Conservation (phyloP, 805 yeast genomes). For the Danielozyma ontarioensis region DNA sequence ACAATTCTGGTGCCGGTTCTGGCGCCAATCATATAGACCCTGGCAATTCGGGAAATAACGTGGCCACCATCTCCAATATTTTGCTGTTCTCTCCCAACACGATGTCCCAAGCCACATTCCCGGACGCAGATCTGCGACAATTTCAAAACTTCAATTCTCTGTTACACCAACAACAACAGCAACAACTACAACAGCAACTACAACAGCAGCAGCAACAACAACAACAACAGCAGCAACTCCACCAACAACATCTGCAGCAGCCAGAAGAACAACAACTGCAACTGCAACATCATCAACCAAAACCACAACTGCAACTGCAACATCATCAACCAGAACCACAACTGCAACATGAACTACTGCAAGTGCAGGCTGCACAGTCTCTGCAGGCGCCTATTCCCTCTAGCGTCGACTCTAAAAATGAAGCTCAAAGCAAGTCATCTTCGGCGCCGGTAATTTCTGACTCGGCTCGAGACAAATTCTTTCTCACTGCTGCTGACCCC, state of each 20-base stretch:
- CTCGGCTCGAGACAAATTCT: slow-evolving; percentile 87
- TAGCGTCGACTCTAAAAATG: no score
- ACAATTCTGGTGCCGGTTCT: slow-evolving; percentile 7
- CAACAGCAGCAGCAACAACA: slow-evolving; percentile 3
- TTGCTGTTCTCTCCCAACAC: neutral
- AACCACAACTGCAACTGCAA: slow-evolving; percentile 1
- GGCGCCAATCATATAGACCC: slow-evolving; percentile 6
- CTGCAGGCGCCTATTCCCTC: neutral
- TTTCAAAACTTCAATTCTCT: no score
- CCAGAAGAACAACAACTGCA: slow-evolving; percentile 6
- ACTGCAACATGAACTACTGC: slow-evolving; percentile 11
- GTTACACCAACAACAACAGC: slow-evolving; percentile 2
- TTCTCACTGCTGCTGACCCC: slow-evolving; percentile 95
- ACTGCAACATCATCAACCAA: slow-evolving; percentile 4
- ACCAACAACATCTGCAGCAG: slow-evolving; percentile 2
- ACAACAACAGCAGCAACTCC: neutral
- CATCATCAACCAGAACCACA: slow-evolving; percentile 1
- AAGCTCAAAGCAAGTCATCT: slow-evolving; percentile 1
- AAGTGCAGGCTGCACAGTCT: neutral
- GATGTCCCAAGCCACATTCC: neutral
- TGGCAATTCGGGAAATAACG: slow-evolving; percentile 6
- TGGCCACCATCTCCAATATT: neutral
- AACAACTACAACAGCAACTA: slow-evolving; percentile 10
- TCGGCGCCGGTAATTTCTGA: slow-evolving; percentile 50
- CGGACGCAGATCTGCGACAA: neutral